Evolutionary conservation across 495 filamentous ascomycete genomes (phyloP).

Genomic region (Sordaria brevicollis): DNA sequence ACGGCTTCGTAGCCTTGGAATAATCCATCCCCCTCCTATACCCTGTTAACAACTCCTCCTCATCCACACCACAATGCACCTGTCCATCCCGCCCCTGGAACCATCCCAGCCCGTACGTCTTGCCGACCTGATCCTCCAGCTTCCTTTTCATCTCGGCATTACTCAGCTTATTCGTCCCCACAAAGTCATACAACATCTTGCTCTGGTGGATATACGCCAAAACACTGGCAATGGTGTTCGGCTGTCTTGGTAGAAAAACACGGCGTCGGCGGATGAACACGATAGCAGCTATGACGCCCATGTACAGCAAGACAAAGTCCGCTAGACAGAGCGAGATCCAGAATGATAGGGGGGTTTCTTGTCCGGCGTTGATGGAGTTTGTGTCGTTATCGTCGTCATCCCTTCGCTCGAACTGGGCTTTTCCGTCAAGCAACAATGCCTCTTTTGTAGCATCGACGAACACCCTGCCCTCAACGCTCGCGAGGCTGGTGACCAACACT

Average conservation of each 20-base stretch:
- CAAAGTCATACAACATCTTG: slow-evolving; percentile 65
- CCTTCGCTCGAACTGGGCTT: slow-evolving; percentile 3
- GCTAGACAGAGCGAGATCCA: slow-evolving; percentile 48
- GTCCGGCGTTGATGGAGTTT: slow-evolving; percentile 40
- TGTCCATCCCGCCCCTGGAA: slow-evolving; percentile 56
- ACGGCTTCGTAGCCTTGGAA: slow-evolving; percentile 31
- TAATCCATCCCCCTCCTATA: slow-evolving; percentile 51
- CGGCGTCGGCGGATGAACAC: slow-evolving; percentile 47
- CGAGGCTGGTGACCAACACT: slow-evolving; percentile 53
- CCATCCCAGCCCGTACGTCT: slow-evolving; percentile 65
- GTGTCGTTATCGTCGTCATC: slow-evolving; percentile 16
- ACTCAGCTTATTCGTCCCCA: slow-evolving; percentile 50
- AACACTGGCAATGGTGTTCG: slow-evolving; percentile 60
- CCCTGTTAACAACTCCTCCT: slow-evolving; percentile 50
- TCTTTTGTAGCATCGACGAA: slow-evolving; percentile 26
- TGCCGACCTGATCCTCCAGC: slow-evolving; percentile 38
- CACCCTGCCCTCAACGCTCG: slow-evolving; percentile 44
- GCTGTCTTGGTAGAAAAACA: slow-evolving; percentile 60
- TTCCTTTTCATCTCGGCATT: slow-evolving; percentile 44
- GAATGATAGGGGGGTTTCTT: slow-evolving; percentile 53
- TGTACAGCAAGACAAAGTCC: slow-evolving; percentile 46
- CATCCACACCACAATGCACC: slow-evolving; percentile 58
- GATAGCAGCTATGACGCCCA: slow-evolving; percentile 39
- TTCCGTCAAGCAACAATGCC: neutral
- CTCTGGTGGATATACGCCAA: slow-evolving; percentile 63